Base-by-base conservation (phyloP, 2,329 filamentous ascomycete species). In the Colletotrichum tropicicola region DNA sequence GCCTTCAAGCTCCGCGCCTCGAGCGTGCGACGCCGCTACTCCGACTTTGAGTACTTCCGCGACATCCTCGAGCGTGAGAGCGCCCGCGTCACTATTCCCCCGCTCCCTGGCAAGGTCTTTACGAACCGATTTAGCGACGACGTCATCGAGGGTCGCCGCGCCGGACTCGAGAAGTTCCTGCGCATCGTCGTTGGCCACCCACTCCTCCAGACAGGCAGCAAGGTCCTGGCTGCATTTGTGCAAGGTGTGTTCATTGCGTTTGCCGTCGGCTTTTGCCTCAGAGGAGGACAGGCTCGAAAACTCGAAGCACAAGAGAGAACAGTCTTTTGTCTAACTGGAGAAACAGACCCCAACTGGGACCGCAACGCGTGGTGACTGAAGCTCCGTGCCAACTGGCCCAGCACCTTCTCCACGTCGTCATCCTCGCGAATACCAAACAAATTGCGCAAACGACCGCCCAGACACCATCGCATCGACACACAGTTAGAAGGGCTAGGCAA, bases 141-240 rank as follows among this genome's bases (percentile, higher is more conserved):
- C 77, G 95, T 99, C 73, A 99, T 99, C 77, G 96, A 98, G 84
- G 93, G 97, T 74, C 86, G 96, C 58, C 86, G 95, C 68, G 92
- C 95, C 71, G 96, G 96, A 1, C 83, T 99, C 70, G 94, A 99
- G 83, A 89, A 97, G 76, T 99, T 99, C 77, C 81, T 99, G 76
- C 94, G 96, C 87, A 98, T 98, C 75, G 96, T 99, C 10, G 96
- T 97, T 1, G 95, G 96, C 0, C 96, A 99, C 79, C 96, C 96
- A 72, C 84, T 99, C 73, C 81, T 99, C 80, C 96, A 99, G 87
- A 99, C 96, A 28, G 96, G 96, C 55, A 98, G 94, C 79, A 97
- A 98, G 81, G 96, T 99, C 63, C 80, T 99, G 73, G 95, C 94
- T 12, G 92, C 93, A 28, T 99, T 98, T 83, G 94, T 99, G 74